Conservation (phyloP, 495 filamentous ascomycete species). For the Bacidia rubella region DNA sequence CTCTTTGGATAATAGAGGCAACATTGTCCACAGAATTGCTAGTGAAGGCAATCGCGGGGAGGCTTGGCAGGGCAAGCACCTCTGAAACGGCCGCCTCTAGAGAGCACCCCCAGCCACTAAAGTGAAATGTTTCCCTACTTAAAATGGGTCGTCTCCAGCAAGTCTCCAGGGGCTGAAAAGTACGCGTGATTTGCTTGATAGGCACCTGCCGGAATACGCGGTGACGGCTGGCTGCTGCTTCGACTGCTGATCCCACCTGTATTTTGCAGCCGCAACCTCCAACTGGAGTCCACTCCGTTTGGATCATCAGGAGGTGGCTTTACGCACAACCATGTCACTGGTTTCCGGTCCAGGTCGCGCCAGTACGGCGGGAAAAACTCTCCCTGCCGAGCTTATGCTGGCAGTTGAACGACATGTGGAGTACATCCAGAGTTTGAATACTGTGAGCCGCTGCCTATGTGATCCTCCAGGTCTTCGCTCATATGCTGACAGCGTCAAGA, state of each 20-base stretch:
- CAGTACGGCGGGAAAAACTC: slow-evolving; percentile 24
- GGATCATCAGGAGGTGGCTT: slow-evolving; percentile 4
- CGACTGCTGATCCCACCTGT: neutral
- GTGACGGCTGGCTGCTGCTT: neutral
- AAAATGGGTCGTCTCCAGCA: no score
- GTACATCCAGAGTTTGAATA: slow-evolving; percentile 89
- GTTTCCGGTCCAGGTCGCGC: slow-evolving; percentile 49
- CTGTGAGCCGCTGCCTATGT: slow-evolving; percentile 35
- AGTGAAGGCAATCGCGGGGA: neutral
- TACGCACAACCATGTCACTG: slow-evolving; percentile 37
- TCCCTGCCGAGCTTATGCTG: slow-evolving; percentile 49
- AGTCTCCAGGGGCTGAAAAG: no score
- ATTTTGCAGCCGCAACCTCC: neutral
- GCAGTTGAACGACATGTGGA: slow-evolving; percentile 67
- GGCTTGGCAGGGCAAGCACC: neutral
- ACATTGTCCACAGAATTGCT: no score
- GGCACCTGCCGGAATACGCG: neutral
- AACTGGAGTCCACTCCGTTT: neutral
- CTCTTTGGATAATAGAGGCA: no score
- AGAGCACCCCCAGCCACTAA: neutral
- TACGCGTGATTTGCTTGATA: neutral
- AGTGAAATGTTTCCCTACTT: neutral
- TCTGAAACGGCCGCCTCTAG: neutral
- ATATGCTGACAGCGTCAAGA: slow-evolving; percentile 53
- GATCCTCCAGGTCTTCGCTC: slow-evolving; percentile 1